Percentiles rank a stretch among this genome's conserved stretches.
These are phyloP conservation scores for Coelastrella sp. DNA, from an alignment of 139 green algal genomes.

Conservation along the genomic window DNA sequence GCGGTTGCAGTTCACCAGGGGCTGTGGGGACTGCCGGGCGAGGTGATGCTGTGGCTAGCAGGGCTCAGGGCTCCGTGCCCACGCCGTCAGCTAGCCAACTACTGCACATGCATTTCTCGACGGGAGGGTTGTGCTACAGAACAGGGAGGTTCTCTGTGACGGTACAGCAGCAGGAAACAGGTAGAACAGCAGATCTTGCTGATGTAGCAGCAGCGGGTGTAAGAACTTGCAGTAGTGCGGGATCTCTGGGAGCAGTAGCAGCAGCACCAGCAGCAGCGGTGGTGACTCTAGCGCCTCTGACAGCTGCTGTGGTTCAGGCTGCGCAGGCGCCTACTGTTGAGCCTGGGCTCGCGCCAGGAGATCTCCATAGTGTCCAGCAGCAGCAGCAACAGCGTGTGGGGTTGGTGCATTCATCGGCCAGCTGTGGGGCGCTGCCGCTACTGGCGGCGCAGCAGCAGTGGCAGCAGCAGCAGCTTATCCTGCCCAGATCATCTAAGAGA, in stretches of 20 bases:
- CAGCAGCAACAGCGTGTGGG: neutral
- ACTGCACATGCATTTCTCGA: neutral
- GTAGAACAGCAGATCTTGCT: neutral
- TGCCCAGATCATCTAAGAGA: neutral
- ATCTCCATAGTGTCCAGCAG: neutral
- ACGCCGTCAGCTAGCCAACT: neutral
- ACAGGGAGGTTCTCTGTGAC: constrained; percentile 39
- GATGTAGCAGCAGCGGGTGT: neutral
- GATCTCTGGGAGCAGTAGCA: neutral
- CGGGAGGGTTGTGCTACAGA: constrained; percentile 31
- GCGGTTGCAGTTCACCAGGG: neutral
- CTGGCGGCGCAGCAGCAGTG: constrained; percentile 14
- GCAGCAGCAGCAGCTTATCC: neutral
- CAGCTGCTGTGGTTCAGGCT: neutral
- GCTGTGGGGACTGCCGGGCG: neutral
- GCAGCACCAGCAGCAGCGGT: constrained; percentile 4
- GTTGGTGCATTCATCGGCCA: neutral
- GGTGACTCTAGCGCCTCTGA: neutral
- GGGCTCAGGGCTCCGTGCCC: neutral
- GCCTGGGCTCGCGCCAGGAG: neutral
- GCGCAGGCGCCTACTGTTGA: neutral
- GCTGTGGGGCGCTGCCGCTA: constrained; percentile 11
- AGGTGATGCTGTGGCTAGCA: neutral
- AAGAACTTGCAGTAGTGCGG: neutral
- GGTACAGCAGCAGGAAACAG: constrained; percentile 11